Base-by-base conservation (phyloP, 768 basidiomycete genomes). In the Auriscalpium microsporum region DNA sequence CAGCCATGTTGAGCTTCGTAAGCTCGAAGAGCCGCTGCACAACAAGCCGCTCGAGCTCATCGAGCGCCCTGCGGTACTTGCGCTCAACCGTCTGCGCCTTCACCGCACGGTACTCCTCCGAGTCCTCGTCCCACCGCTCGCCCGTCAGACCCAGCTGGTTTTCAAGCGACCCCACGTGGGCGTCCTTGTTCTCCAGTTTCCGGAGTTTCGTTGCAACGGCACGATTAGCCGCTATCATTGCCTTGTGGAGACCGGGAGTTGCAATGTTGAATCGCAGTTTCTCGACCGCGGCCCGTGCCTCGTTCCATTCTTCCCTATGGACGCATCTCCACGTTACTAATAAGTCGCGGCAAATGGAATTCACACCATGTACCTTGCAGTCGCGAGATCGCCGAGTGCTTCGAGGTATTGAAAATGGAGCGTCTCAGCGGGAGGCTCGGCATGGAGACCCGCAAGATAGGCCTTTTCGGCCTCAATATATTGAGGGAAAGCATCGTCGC, bases 1-100 rank as follows among this genome's bases (percentile, higher is more conserved):
- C 21, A 21, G 21, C 21, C 21, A 21, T 21, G 21, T 21, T 21
- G 21, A 21, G 21, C 21, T 21, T 21, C 21, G 58, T 50, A 1
- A 72, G 55, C 53, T 72, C 67, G 48, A 71, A 65, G 0, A 72
- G 55, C 0, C 63, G 51, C 56, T 67, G 65, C 0, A 70, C 66
- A 1, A 71, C 68, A 1, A 72, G 58, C 4, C 60, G 56, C 36
- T 72, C 65, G 0, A 72, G 62, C 8, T 65, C 54, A 33, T 70
- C 65, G 0, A 71, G 51, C 1, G 66, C 68, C 6, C 35, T 11
- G 5, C 58, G 51, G 48, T 65, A 68, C 37, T 58, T 59, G 1
- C 62, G 50, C 33, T 50, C 28, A 1, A 16, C 17, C 4, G 59
- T 13, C 16, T 65, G 50, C 10, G 33, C 17, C 14, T 47, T 16